Conservation (phyloP, 768 basidiomycete species). For the Kwoniella mangroviensis region DNA sequence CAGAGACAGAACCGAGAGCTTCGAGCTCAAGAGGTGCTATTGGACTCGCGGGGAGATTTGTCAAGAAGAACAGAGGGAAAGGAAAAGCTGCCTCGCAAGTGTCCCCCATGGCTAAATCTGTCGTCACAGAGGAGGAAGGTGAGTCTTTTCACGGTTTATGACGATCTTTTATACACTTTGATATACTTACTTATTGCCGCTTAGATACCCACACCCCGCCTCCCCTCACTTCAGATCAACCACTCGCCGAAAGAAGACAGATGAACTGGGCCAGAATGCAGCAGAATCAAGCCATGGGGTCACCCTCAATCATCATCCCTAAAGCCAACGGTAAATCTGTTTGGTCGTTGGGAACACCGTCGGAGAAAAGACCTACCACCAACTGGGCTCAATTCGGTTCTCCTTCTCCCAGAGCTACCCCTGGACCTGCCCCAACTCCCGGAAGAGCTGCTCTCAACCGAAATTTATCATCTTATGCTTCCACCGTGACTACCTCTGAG, state of each 20-base stretch:
- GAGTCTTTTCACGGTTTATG: constrained; percentile 3
- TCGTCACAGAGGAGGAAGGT: constrained; percentile 47
- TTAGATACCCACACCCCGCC: constrained; percentile 13
- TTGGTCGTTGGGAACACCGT: constrained; percentile 49
- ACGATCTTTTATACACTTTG: neutral
- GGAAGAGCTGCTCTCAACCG: constrained; percentile 10
- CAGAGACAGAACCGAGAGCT: constrained; percentile 35
- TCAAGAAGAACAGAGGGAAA: constrained; percentile 36
- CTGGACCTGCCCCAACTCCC: constrained; percentile 6
- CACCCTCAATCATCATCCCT: constrained; percentile 22
- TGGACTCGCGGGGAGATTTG: constrained; percentile 21
- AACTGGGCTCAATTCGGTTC: constrained; percentile 48
- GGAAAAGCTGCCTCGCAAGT: constrained; percentile 18
- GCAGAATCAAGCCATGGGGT: constrained; percentile 13
- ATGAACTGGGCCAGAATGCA: constrained; percentile 26
- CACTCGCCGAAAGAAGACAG: constrained; percentile 33
- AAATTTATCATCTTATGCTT: constrained; percentile 23
- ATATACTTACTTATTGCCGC: neutral
- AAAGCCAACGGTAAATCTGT: constrained; percentile 25
- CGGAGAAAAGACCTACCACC: constrained; percentile 15
- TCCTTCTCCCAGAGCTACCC: constrained; percentile 29
- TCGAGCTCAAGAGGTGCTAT: constrained; percentile 32
- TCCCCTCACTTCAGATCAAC: neutral
- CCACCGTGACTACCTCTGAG: constrained; percentile 10
- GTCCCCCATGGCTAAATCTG: constrained; percentile 36